Percentiles rank a stretch among this genome's conserved stretches.
These are phyloP conservation scores for Neurospora sp. DNA, from an alignment of 495 filamentous ascomycete genomes.

Conservation along the genomic window DNA sequence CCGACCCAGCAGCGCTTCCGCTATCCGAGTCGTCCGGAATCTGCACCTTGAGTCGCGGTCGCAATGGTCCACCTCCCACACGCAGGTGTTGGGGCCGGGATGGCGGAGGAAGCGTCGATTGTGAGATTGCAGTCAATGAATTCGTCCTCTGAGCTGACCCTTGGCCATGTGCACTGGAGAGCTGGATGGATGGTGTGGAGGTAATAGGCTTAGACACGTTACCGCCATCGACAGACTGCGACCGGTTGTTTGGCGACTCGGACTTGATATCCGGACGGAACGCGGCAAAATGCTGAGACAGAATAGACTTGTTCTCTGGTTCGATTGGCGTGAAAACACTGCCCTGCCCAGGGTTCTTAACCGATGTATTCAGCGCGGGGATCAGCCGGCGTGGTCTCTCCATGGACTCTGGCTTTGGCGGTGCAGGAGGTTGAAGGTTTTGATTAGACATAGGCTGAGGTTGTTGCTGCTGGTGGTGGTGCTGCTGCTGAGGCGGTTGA, in stretches of 20 bases:
- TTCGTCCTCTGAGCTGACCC: constrained; percentile 33
- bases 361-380: constrained; percentile 36
- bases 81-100: constrained; percentile 63
- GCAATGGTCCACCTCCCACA: constrained; percentile 44
- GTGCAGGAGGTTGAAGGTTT: constrained; percentile 28
- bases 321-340: constrained; percentile 98
- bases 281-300: constrained; percentile 73
- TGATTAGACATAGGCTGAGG: constrained; percentile 12
- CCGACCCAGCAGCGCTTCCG: constrained; percentile 67
- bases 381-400: constrained; percentile 24
- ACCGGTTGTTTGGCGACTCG: constrained; percentile 36
- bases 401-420: constrained; percentile 34
- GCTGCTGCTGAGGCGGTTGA: constrained; percentile 15
- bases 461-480: constrained; percentile 22
- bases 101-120: constrained; percentile 51
- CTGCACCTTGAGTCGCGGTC: constrained; percentile 82
- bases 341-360: constrained; percentile 66
- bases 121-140: constrained; percentile 47
- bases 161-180: constrained; percentile 30
- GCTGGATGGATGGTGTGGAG: constrained; percentile 42
- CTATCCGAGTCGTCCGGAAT: constrained; percentile 86
- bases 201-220: constrained; percentile 35
- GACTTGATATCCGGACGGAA: constrained; percentile 37
- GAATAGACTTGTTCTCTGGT: constrained; percentile 68
- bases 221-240: constrained; percentile 56